Percentiles rank a stretch among this genome's conserved stretches.
These are phyloP conservation scores for Ceratocystis harringtonii DNA, from an alignment of 2,329 filamentous ascomycete species.

Conservation along the genomic window DNA sequence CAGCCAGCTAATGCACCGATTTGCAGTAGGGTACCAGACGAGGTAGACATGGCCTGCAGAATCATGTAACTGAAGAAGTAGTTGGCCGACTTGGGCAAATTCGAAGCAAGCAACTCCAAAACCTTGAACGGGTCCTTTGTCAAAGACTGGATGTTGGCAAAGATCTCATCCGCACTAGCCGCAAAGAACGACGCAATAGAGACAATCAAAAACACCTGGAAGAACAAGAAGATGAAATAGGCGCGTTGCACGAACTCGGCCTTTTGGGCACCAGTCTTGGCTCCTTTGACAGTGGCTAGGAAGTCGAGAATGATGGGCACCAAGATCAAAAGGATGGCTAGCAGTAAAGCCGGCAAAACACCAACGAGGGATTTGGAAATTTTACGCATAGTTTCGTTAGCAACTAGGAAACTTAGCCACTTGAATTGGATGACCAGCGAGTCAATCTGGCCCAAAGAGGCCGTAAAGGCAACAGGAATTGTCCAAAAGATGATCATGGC, in stretches of 20 bases:
- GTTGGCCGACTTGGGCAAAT: constrained; percentile 74
- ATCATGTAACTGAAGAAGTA: constrained; percentile 99
- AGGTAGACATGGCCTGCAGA: constrained; percentile 79
- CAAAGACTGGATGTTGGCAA: constrained; percentile 33
- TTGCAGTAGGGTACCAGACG: constrained; percentile 76
- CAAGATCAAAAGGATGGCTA: constrained; percentile 64
- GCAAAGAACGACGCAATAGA: constrained; percentile 63
- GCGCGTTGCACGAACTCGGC: constrained; percentile 78
- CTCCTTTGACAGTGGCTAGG: constrained; percentile 58
- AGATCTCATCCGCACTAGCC: constrained; percentile 48
- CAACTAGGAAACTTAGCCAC: constrained; percentile 57
- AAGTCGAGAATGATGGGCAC: constrained; percentile 66
- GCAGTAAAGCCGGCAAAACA: constrained; percentile 65
- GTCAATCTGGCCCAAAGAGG: constrained; percentile 62
- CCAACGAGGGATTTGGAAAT: constrained; percentile 56
- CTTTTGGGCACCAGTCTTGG: constrained; percentile 65
- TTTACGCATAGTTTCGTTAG: constrained; percentile 44
- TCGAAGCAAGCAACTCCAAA: constrained; percentile 56
- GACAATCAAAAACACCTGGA: constrained; percentile 87
- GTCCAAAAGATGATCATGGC: constrained; percentile 81
- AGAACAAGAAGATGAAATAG: constrained; percentile 88
- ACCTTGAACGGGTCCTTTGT: constrained; percentile 45
- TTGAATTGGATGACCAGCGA: constrained; percentile 47
- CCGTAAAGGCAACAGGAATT: constrained; percentile 78
- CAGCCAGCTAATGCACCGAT: constrained; percentile 64